Conservation (phyloP, 2,329 filamentous ascomycete genomes). For the Colletotrichum sidae region DNA sequence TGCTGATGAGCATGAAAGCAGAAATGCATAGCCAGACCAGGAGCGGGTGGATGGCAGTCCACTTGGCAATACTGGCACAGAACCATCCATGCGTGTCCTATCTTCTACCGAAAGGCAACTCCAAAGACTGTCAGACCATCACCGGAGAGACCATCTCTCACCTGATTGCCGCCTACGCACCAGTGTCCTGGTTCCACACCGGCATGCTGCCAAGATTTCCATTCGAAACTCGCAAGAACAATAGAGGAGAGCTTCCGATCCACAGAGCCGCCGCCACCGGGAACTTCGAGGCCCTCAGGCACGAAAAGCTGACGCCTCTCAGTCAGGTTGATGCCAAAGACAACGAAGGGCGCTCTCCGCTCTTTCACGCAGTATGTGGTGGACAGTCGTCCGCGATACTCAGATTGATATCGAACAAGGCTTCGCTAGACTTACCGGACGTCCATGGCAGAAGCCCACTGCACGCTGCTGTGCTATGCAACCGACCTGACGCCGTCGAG, state of each 20-base stretch:
- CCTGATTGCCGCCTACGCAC: not conserved
- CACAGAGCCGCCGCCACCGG: conserved; percentile 11
- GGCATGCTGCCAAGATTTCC: not conserved
- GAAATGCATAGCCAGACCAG: not conserved
- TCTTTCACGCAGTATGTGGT: conserved; percentile 25
- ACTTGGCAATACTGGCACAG: conserved; percentile 5
- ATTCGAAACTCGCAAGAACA: not conserved
- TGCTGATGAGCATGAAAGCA: conserved; percentile 8
- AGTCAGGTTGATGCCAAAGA: conserved; percentile 1
- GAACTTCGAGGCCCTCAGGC: not conserved
- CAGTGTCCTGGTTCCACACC: not conserved
- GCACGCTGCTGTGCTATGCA: conserved; percentile 18
- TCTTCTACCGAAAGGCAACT: conserved; percentile 2
- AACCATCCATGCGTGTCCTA: conserved; percentile 5
- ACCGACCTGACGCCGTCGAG: not conserved
- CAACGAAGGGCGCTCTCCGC: not conserved
- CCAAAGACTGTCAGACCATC: not conserved
- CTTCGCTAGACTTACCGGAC: not conserved
- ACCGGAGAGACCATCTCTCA: conserved; percentile 13
- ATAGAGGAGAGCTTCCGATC: conserved; percentile 15
- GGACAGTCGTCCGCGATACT: conserved; percentile 8
- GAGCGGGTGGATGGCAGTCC: conserved; percentile 18
- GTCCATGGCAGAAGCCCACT: conserved; percentile 21
- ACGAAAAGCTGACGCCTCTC: not conserved
- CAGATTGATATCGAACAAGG: not conserved